Base-by-base conservation (phyloP, 345 rosid species). In the Eutrema yunnanense region DNA sequence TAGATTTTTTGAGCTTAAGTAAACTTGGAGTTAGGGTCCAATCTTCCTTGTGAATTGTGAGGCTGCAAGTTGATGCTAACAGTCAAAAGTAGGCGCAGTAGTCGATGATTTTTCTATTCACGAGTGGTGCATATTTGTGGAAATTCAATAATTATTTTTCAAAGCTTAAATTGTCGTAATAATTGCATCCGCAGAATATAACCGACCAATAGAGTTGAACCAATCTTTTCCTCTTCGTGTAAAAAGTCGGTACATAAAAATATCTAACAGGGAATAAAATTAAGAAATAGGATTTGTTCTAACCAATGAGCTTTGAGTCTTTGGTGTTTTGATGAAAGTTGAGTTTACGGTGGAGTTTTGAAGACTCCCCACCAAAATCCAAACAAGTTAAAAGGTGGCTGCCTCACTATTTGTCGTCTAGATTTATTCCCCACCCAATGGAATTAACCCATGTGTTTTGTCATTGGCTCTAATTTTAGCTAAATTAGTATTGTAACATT, bases 21-120 rank as follows among this genome's bases (percentile, higher is more conserved):
- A 30, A 44, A 49, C 62, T 52, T 34, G 58, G 64, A 69, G 59
- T 37, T 46, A 37, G 67, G 6, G 9, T 4, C 50, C 64, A 75
- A 75, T 54, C 70, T 54, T 75, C 69, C 65, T 9, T 29, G 55
- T 9, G 68, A 69, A 68, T 68, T 73, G 34, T 57, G 66, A 27
- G 44, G 30, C 52, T 65, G 63, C 69, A 75, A 75, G 64, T 69
- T 69, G 74, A 37, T 69, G 65, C 26, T 30, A 63, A 5, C n/a
- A 30, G 79, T 55, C 75, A 76, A 62, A 76, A 76, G 10, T 75
- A 29, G 71, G 79, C 71, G 66, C 42, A 4, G 67, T 32, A 40
- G 54, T 63, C 66, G 41, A 70, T 62, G 75, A 56, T 47, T 54
- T 69, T 47, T 47, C 40, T 61, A 69, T 68, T 61, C 62, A 69